Evolutionary conservation across 805 yeast genomes (phyloP), one percentile per base, ranked within the genome.

Genomic region (Ogataea pilisensis): DNA sequence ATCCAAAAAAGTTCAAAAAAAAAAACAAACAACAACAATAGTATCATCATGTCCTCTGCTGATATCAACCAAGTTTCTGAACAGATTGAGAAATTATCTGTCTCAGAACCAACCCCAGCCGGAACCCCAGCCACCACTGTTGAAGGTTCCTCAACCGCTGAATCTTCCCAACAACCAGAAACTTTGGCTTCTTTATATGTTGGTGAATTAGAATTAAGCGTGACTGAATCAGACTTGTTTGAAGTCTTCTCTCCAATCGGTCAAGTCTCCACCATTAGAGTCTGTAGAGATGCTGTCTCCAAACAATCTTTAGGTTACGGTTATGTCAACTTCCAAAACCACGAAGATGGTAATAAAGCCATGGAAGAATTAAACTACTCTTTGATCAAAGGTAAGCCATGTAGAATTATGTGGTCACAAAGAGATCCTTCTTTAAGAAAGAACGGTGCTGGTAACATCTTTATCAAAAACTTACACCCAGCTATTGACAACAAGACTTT

Each of bases 351-450:
- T 63, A 89, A 83, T 72, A 82, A 77, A 63, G 99, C 99, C 49
- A 75, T 93, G 66, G 95, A 89, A 65, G 93, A 88, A 70, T 80
- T 93, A 70, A 93, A 91, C 87, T 93, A 93, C 76, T 71, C 89
- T 45, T 80, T 80, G 60, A 82, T 93, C 72, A 90, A 90, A 69
- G 97, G 96, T 63, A 87, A 84, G 63, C 89, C 96, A 60, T 89
- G 97, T 74, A 88, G 99, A 72, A 91, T 93, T 75, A 93, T 93
- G 98, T 89, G 98, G 97, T 89, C 97, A 55, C 98, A 93, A 76
- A 88, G 98, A 73, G 98, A 93, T 68, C 98, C 99, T 52, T 78
- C 96, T 48, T 68, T 82, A 60, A 86, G 99, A 78, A 87, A 83
- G 77, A 82, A 82, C 63, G 97, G 97, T 68, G 84, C 87, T 51